Base-by-base conservation (phyloP, 148 eudicot genomes). In the Pouteria glomerata region DNA sequence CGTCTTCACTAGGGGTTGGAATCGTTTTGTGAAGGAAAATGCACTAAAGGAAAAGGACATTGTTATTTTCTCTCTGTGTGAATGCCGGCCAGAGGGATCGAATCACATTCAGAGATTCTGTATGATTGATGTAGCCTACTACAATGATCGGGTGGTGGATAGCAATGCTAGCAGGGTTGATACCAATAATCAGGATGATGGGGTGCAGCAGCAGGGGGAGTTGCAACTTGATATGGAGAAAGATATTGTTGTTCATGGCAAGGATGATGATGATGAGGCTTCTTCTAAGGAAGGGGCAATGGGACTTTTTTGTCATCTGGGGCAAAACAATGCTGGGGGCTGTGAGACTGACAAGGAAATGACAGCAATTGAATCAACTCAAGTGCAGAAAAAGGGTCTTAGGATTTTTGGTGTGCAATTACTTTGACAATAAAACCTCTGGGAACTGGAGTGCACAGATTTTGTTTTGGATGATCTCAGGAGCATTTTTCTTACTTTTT, bases 1-100 rank as follows among this genome's bases (percentile, higher is more conserved):
- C 31, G 86, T 83, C 31, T 83, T 86, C 33, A 86, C 87, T 0
- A 79, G 81, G 68, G 89, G 89, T 14, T 86, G 89, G 89, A 86
- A 77, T 74, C 63, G 70, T 69, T 86, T 86, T 69, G 85, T 83
- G 13, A 86, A 59, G 77, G 89, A 68, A 1, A 86, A 83, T 67
- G 73, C 42, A 0, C 57, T 86, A 53, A 80, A 79, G 39, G 73
- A 73, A 0, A 79, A 81, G 61, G 89, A 83, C 30, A 50, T 52
- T 60, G 82, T 83, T 21, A 51, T 31, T 7, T 86, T 86, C 47
- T 81, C 72, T 42, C 31, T 1, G 21, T 75, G 75, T 45, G 70
- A 84, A 64, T 34, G 41, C 16, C 53, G 34, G 57, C n/a, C n/a
- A n/a, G 80, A 66, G 0, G 26, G 42, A 7, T 55, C 29, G 26